Evolutionary conservation across 768 basidiomycete species (phyloP).

Genomic region (Kwoniella europaea): DNA sequence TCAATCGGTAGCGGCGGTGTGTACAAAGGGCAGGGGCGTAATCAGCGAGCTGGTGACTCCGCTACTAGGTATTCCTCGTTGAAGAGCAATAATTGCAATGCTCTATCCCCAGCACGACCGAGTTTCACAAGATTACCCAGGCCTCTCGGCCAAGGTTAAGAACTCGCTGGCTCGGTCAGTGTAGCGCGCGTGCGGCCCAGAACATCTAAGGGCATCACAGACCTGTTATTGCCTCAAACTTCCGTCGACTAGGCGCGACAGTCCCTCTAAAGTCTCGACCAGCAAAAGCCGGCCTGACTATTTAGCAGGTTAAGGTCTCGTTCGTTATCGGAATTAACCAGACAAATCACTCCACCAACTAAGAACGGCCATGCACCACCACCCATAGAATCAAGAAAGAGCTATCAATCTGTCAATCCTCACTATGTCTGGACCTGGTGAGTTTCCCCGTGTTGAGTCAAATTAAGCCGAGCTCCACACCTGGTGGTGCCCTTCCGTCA

Average conservation of each 20-base stretch:
- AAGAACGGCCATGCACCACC: constrained; percentile 89
- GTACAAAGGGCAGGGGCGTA: constrained; percentile 90
- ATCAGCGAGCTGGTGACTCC: constrained; percentile 87
- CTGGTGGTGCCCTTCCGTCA: constrained; percentile 83
- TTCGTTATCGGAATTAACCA: constrained; percentile 96
- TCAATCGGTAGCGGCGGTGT: constrained; percentile 91
- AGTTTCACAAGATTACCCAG: constrained; percentile 79
- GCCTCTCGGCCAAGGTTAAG: constrained; percentile 75
- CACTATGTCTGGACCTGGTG: constrained; percentile 78
- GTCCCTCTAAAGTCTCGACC: constrained; percentile 83
- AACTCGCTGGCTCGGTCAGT: constrained; percentile 87
- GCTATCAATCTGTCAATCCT: constrained; percentile 81
- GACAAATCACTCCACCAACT: constrained; percentile 92
- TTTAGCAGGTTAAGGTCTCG: constrained; percentile 93
- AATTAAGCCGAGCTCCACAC: constrained; percentile 79
- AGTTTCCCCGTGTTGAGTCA: constrained; percentile 83
- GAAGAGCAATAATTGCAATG: constrained; percentile 91
- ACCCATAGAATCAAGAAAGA: constrained; percentile 84
- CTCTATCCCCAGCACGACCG: constrained; percentile 84
- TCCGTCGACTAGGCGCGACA: constrained; percentile 79
- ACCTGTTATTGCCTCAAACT: constrained; percentile 91
- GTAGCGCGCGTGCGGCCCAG: constrained; percentile 85
- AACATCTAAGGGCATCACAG: constrained; percentile 90
- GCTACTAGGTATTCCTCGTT: constrained; percentile 89
- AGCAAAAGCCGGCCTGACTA: constrained; percentile 78